Conservation (phyloP, 2,329 filamentous ascomycete genomes). For the Rasamsonia emersonii region DNA sequence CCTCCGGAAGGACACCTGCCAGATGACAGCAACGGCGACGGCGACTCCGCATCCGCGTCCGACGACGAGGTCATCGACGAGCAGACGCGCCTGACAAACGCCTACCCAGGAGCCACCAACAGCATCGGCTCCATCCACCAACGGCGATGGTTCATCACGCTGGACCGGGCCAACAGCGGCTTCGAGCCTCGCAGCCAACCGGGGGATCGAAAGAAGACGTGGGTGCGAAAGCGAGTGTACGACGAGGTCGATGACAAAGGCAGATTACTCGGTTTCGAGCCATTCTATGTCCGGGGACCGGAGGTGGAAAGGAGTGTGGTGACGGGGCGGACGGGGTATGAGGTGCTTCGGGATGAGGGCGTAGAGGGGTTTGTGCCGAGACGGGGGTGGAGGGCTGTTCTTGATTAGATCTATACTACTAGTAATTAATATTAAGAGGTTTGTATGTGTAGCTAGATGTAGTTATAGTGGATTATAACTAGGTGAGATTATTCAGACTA, state of each 20-base stretch:
- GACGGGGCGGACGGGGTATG: slow-evolving; percentile 51
- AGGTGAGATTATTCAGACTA: no score
- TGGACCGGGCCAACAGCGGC: slow-evolving; percentile 53
- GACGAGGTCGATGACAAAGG: background rate
- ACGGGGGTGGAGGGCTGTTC: slow-evolving; percentile 48
- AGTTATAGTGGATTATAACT: no score
- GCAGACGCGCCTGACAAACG: slow-evolving; percentile 51
- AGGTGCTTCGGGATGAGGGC: slow-evolving; percentile 55
- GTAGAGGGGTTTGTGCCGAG: slow-evolving; percentile 49
- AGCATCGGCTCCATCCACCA: slow-evolving; percentile 60
- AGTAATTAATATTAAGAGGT: no score
- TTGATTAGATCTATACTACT: no score
- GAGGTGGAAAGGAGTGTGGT: slow-evolving; percentile 58
- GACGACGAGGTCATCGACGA: slow-evolving; percentile 41
- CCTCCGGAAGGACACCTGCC: slow-evolving; percentile 4
- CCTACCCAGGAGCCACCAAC: slow-evolving; percentile 58
- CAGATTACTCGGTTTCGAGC: slow-evolving; percentile 36
- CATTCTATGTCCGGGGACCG: slow-evolving; percentile 54
- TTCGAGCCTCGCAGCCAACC: slow-evolving; percentile 33
- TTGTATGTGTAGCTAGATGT: no score
- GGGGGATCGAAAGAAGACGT: slow-evolving; percentile 19
- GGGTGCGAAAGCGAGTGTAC: slow-evolving; percentile 19
- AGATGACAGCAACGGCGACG: slow-evolving; percentile 9
- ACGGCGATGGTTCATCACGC: slow-evolving; percentile 55
- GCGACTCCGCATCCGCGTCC: slow-evolving; percentile 7